Conservation (phyloP, 169 alveolate genomes). For the Plasmodium yoelii region DNA sequence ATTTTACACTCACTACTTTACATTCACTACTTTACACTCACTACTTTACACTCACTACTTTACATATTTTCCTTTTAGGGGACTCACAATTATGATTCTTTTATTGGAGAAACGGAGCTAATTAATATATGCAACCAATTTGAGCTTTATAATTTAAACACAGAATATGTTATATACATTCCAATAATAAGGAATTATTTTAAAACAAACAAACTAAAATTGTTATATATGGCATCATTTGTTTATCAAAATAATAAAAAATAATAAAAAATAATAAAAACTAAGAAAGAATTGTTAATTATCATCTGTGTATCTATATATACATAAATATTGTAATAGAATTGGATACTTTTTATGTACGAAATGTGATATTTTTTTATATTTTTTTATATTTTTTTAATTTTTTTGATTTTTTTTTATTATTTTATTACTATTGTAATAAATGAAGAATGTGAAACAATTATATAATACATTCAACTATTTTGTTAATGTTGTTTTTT, state of each 20-base stretch:
- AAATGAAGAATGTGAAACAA: too few species aligned
- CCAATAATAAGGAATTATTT: constrained; percentile 39
- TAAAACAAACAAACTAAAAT: constrained; percentile 13
- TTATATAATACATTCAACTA: too few species aligned
- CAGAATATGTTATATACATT: constrained; percentile 36
- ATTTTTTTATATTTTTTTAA: too few species aligned
- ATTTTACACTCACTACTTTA: too few species aligned
- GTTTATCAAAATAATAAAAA: constrained; percentile 3
- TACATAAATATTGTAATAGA: neutral
- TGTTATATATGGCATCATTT: constrained; percentile 31
- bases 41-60: too few species aligned
- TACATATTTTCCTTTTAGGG: too few species aligned
- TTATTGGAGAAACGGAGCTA: constrained; percentile 17
- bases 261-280: neutral
- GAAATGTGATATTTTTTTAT: too few species aligned
- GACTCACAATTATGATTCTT: constrained; percentile 38
- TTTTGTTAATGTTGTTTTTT: too few species aligned
- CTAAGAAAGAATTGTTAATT: neutral
- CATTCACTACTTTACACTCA: too few species aligned
- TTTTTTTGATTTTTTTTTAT: too few species aligned
- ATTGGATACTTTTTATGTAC: neutral
- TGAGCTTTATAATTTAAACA: constrained; percentile 18
- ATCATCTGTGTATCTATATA: neutral
- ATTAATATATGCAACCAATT: neutral
- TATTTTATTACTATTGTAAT: too few species aligned